These are phyloP conservation scores for Fusarium goolgardi DNA, from an alignment of 2,329 filamentous ascomycete species.

Conservation along the genomic window DNA sequence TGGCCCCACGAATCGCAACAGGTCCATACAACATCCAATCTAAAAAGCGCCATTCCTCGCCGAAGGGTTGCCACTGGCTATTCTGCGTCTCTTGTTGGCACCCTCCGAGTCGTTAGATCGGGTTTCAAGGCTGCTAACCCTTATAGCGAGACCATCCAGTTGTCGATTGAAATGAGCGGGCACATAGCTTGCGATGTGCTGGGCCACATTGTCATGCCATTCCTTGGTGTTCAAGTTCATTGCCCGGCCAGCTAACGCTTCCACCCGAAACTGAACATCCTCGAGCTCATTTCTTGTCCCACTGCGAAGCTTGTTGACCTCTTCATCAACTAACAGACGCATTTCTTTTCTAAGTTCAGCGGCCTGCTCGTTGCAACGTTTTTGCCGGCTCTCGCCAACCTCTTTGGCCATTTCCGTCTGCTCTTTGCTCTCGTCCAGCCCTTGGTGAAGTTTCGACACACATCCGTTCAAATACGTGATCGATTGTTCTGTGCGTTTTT, in stretches of 20 bases:
- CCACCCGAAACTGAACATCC: conserved; percentile 53
- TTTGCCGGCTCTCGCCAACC: not conserved
- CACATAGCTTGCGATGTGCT: conserved; percentile 50
- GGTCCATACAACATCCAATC: conserved; percentile 19
- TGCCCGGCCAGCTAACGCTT: conserved; percentile 59
- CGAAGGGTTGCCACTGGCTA: conserved; percentile 33
- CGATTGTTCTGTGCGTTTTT: conserved; percentile 19
- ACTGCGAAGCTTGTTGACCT: conserved; percentile 23
- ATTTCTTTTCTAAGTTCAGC: conserved; percentile 13
- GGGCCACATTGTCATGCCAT: conserved; percentile 56
- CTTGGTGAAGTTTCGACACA: conserved; percentile 2
- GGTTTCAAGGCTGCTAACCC: conserved; percentile 42
- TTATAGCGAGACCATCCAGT: conserved; percentile 33
- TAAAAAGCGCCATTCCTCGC: conserved; percentile 24
- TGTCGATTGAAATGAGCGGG: conserved; percentile 38
- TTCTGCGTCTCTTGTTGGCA: conserved; percentile 42
- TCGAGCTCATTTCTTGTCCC: conserved; percentile 46
- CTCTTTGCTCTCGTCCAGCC: not conserved
- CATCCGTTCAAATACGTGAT: conserved; percentile 14
- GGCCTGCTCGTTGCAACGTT: conserved; percentile 13
- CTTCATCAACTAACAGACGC: conserved; percentile 1
- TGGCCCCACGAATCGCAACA: not conserved
- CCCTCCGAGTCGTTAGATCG: conserved; percentile 16
- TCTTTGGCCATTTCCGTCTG: not conserved
- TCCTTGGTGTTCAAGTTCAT: conserved; percentile 60